These are phyloP conservation scores for Coccomyxa sp. DNA, from an alignment of 139 green algal genomes.

Conservation along the genomic window DNA sequence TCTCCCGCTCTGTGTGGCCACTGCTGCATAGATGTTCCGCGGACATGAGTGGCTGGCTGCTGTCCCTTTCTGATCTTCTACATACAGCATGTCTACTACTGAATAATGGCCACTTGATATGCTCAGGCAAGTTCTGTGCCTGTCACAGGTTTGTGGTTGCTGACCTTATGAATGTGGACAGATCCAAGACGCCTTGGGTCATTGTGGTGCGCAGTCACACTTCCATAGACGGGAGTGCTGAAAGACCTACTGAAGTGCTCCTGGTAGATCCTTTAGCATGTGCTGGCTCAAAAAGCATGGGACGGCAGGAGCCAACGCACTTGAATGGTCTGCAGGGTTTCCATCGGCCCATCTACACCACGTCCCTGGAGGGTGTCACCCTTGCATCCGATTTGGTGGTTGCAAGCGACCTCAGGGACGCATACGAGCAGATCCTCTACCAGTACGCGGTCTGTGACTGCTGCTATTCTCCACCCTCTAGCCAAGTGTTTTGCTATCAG, in stretches of 20 bases:
- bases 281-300: too few species aligned
- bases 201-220: conserved; percentile 20
- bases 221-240: too few species aligned
- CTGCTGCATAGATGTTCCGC: neutral
- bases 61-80: neutral
- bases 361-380: conserved; percentile 23
- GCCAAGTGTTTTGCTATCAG: neutral
- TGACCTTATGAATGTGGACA: conserved; percentile 35
- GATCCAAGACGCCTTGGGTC: conserved; percentile 52
- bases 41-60: neutral
- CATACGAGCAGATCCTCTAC: conserved; percentile 2
- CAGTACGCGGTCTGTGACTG: neutral
- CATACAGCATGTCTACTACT: too few species aligned
- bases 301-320: neutral
- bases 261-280: too few species aligned
- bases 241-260: too few species aligned
- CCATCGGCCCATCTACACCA: conserved; percentile 51
- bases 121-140: neutral
- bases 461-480: neutral
- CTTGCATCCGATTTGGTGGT: conserved; percentile 39
- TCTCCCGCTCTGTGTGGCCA: too few species aligned
- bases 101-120: too few species aligned
- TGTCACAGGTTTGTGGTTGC: conserved; percentile 19
- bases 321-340: neutral
- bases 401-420: conserved; percentile 11